phyloP scores from a whole-genome alignment of 306 rosid genomes.

The Prunus salicina region DNA sequence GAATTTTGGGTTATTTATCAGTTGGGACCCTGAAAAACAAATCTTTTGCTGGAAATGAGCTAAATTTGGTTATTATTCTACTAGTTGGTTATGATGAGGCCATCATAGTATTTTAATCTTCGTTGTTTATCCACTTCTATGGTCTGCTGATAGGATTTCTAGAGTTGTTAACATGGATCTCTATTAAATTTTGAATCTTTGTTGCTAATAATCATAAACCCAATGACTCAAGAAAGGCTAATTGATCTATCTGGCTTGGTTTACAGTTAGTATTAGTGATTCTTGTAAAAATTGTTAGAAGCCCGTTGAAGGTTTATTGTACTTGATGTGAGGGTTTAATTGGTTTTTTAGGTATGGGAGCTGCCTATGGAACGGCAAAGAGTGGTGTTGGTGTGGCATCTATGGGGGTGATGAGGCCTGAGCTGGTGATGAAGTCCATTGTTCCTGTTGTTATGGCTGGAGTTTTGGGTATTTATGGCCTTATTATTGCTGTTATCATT shows the following conservation, averaged over 20 bases:
- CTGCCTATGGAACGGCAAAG: conserved; percentile 88
- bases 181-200: neutral
- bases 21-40: neutral
- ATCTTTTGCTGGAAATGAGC: neutral
- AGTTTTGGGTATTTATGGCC: conserved; percentile 89
- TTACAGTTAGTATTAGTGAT: neutral
- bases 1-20: neutral
- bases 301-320: neutral
- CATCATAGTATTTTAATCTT: neutral
- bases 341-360: conserved; percentile 68
- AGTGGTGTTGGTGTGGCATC: conserved; percentile 94
- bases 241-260: neutral
- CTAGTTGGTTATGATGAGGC: neutral
- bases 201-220: no score
- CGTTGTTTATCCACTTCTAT: neutral
- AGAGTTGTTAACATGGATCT: neutral
- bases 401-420: conserved; percentile 95
- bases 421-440: conserved; percentile 85
- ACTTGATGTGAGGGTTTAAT: neutral
- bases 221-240: neutral
- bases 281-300: neutral
- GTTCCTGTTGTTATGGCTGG: conserved; percentile 97
- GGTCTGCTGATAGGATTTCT: neutral
- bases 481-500: conserved; percentile 83
- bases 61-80: neutral